Conservation (phyloP, 176 grass and related monocot genomes). For the Phragmites australis region DNA sequence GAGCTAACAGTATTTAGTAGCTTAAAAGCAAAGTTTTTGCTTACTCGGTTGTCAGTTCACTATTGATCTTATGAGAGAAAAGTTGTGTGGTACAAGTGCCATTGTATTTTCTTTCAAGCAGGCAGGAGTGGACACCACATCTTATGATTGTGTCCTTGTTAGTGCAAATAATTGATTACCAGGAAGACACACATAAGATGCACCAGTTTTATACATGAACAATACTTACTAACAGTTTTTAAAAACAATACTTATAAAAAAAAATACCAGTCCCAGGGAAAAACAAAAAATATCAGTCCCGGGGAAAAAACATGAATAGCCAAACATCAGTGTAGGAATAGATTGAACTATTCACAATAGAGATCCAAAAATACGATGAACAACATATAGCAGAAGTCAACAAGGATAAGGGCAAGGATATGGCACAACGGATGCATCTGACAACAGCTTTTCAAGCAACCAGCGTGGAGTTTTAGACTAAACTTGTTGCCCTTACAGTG, state of each 20-base stretch:
- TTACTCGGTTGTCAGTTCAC: not conserved
- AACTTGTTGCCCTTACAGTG: not conserved
- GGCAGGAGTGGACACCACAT: conserved; percentile 17
- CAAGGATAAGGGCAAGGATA: not conserved
- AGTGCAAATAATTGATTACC: conserved; percentile 15
- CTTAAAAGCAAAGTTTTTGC: conserved; percentile 20
- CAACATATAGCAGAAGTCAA: not conserved
- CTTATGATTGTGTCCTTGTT: conserved; percentile 36
- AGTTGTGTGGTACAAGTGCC: not conserved
- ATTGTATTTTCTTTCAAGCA: conserved; percentile 14
- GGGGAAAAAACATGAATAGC: not conserved
- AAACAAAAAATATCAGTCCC: not conserved
- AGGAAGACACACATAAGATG: conserved; percentile 4
- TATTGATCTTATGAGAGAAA: conserved; percentile 5
- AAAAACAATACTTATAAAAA: not conserved
- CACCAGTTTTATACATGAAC: not conserved
- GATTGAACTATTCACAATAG: not conserved
- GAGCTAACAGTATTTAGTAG: conserved; percentile 18
- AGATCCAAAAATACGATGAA: conserved; percentile 1
- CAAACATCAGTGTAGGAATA: not conserved
- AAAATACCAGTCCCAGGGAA: not conserved
- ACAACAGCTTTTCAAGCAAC: not conserved
- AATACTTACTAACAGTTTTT: not conserved
- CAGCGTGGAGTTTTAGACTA: not conserved
- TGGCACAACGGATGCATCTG: not conserved